These are phyloP conservation scores for Geotrichum cucujoidarum DNA, from an alignment of 1,139 yeast species.

Conservation along the genomic window DNA sequence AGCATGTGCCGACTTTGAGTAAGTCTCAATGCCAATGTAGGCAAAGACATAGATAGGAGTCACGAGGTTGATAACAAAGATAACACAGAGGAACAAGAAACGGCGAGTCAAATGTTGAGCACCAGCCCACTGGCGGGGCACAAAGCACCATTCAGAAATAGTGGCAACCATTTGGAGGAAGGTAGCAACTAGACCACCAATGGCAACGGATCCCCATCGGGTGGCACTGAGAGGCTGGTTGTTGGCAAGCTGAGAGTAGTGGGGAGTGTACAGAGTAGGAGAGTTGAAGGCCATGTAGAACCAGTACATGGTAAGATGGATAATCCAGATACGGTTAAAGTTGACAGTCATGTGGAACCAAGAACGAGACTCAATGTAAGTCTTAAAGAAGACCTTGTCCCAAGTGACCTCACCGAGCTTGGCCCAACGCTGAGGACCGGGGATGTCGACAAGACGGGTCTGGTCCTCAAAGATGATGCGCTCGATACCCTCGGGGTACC, in stretches of 20 bases:
- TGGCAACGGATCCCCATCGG: constrained; percentile 86
- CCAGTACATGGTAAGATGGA: constrained; percentile 88
- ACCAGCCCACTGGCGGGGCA: constrained; percentile 98
- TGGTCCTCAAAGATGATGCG: constrained; percentile 90
- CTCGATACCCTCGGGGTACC: constrained; percentile 99
- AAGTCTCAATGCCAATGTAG: constrained; percentile 56
- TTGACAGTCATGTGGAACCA: constrained; percentile 96
- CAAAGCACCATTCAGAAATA: constrained; percentile 88
- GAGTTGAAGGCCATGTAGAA: constrained; percentile 91
- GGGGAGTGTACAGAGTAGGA: constrained; percentile 81
- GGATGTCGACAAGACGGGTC: constrained; percentile 82
- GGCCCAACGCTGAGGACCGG: constrained; percentile 81
- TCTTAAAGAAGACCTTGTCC: constrained; percentile 90
- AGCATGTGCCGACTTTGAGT: constrained; percentile 71
- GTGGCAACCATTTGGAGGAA: constrained; percentile 83
- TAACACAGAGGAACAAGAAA: constrained; percentile 62
- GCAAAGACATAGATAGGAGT: constrained; percentile 85
- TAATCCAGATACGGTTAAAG: constrained; percentile 96
- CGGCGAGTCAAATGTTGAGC: constrained; percentile 95
- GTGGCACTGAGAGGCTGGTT: constrained; percentile 84
- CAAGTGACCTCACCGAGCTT: constrained; percentile 91
- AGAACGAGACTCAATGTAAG: constrained; percentile 93
- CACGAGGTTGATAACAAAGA: constrained; percentile 69
- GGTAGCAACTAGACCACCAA: constrained; percentile 87
- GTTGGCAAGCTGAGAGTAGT: constrained; percentile 76